Conservation (phyloP, 306 rosid species). For the Ormosia emarginata region DNA sequence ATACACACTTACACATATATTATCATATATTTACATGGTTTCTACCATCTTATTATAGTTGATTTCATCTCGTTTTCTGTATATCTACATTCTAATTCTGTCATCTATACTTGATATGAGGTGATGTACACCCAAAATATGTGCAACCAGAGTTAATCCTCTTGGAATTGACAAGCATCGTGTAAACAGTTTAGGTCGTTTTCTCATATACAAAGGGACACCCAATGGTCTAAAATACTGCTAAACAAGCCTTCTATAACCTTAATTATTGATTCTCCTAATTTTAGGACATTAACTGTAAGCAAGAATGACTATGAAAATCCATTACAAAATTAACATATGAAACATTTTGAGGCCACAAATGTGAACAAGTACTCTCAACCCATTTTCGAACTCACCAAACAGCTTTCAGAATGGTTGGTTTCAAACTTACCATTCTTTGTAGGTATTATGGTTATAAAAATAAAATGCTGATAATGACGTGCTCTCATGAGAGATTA, state of each 20-base stretch:
- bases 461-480: background rate
- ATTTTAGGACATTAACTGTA: background rate
- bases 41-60: too few species aligned
- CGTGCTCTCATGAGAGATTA: background rate
- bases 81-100: too few species aligned
- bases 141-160: too few species aligned
- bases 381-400: conserved; percentile 5
- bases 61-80: too few species aligned
- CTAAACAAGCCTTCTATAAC: background rate
- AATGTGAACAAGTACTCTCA: background rate
- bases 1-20: too few species aligned
- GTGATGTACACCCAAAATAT: too few species aligned
- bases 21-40: too few species aligned
- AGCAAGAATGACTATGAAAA: background rate
- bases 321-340: background rate
- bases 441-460: background rate
- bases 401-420: conserved; percentile 9
- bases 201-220: too few species aligned
- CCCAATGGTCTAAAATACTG: background rate
- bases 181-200: too few species aligned
- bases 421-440: conserved; percentile 18
- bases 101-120: too few species aligned
- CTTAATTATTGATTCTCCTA: background rate
- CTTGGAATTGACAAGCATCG: too few species aligned
- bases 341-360: background rate